phyloP scores from a whole-genome alignment of 2,329 filamentous ascomycete species.

The Botrytis fabae region DNA sequence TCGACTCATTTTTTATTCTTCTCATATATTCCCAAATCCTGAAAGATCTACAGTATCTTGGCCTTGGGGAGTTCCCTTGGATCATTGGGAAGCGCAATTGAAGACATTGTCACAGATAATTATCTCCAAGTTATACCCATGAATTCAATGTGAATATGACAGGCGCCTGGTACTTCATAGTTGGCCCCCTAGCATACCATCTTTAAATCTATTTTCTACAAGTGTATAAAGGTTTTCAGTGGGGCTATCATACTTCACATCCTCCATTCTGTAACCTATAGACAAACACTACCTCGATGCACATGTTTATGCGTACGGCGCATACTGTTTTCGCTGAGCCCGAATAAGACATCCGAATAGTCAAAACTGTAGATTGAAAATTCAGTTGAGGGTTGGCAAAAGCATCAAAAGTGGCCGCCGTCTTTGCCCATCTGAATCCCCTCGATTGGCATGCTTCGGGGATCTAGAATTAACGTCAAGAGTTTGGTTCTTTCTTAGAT shows the following conservation, averaged over 20 bases:
- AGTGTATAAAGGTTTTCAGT: neutral
- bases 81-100: neutral
- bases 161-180: too few species aligned
- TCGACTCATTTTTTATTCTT: neutral
- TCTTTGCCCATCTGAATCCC: neutral
- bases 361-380: neutral
- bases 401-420: neutral
- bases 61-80: neutral
- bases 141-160: neutral
- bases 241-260: neutral
- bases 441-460: neutral
- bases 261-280: accelerated
- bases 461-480: neutral
- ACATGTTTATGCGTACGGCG: neutral
- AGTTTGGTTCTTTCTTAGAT: neutral
- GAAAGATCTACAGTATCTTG: neutral
- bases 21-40: neutral
- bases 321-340: neutral
- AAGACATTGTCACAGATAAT: neutral
- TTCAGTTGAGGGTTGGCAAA: neutral
- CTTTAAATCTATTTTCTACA: too few species aligned
- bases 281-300: neutral
- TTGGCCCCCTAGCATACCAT: neutral
- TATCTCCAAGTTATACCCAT: neutral
- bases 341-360: neutral